A percentile compares a stretch with the other conserved stretches of the same genome.
These are phyloP conservation scores for Colletotrichum sp. DNA, from an alignment of 2,329 filamentous ascomycete genomes.

Conservation along the genomic window DNA sequence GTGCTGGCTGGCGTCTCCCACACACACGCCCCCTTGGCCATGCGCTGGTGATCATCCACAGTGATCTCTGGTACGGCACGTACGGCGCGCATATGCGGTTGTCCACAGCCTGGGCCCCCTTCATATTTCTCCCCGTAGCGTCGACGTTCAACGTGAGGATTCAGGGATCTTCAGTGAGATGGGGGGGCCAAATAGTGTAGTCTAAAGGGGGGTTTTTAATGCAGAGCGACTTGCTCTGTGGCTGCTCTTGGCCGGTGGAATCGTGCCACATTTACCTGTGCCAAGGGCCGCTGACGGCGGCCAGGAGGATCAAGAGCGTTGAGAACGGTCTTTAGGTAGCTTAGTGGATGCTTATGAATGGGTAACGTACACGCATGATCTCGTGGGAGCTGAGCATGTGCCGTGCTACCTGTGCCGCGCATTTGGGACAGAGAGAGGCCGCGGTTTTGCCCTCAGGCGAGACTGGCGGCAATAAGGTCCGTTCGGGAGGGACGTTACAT, in stretches of 20 bases:
- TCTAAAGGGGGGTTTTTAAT: not conserved
- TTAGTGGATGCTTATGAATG: not conserved
- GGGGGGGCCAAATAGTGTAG: conserved; percentile 2
- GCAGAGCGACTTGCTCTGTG: not conserved
- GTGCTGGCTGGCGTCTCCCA: not conserved
- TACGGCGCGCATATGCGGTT: conserved; percentile 17
- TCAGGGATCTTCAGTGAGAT: conserved; percentile 11
- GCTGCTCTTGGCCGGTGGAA: not conserved
- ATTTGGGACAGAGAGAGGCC: not conserved
- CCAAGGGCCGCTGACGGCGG: not conserved
- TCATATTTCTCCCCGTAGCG: not conserved
- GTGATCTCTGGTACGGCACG: conserved; percentile 21
- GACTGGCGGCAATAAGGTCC: not conserved
- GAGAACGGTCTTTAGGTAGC: not conserved
- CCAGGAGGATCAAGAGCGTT: not conserved
- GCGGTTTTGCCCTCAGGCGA: not conserved
- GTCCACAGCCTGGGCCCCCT: not conserved
- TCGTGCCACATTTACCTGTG: conserved; percentile 4
- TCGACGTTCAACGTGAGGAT: not conserved
- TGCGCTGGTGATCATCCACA: conserved; percentile 18
- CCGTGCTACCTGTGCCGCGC: not conserved
- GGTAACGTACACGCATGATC: not conserved
- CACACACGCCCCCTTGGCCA: conserved; percentile 2
- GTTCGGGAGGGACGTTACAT: not conserved
- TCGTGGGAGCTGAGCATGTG: not conserved